These are phyloP conservation scores for Pluteus cervinus DNA, from an alignment of 768 basidiomycete genomes.

Conservation along the genomic window DNA sequence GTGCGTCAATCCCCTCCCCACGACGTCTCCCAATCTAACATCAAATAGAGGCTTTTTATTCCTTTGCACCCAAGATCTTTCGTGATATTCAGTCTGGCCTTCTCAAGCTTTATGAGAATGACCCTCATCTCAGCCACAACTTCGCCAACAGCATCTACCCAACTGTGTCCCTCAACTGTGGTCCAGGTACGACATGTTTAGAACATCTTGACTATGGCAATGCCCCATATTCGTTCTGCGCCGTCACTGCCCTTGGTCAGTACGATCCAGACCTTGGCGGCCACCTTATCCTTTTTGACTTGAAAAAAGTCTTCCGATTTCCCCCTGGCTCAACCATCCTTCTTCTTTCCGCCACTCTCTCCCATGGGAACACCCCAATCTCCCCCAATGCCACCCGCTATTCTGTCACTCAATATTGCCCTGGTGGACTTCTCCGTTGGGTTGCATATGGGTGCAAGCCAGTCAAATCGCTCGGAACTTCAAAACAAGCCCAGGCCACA, in stretches of 20 bases:
- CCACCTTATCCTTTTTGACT: slow-evolving; percentile 20
- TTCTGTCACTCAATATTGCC: slow-evolving; percentile 20
- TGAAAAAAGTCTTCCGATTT: slow-evolving; percentile 17
- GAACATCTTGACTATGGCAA: slow-evolving; percentile 18
- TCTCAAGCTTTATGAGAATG: slow-evolving; percentile 2
- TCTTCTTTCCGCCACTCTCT: slow-evolving; percentile 15
- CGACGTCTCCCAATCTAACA: slow-evolving; percentile 4
- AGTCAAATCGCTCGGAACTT: no score
- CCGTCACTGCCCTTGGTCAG: slow-evolving; percentile 18
- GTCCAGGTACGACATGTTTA: slow-evolving; percentile 1
- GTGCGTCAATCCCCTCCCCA: no score
- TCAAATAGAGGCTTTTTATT: slow-evolving; percentile 10
- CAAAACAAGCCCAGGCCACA: no score
- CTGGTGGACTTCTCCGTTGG: slow-evolving; percentile 18
- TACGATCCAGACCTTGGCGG: slow-evolving; percentile 18
- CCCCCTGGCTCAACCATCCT: slow-evolving; percentile 12
- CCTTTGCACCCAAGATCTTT: slow-evolving; percentile 17
- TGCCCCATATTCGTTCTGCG: slow-evolving; percentile 14
- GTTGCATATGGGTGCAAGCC: slow-evolving; percentile 15
- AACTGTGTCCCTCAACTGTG: slow-evolving; percentile 20
- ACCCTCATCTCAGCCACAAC: slow-evolving; percentile 11
- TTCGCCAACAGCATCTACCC: slow-evolving; percentile 22
- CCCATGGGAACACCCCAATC: slow-evolving; percentile 17
- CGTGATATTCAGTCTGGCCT: slow-evolving; percentile 9
- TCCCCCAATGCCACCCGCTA: slow-evolving; percentile 10